Conservation (phyloP, 2,329 filamentous ascomycete species). For the Cytospora leucostoma region DNA sequence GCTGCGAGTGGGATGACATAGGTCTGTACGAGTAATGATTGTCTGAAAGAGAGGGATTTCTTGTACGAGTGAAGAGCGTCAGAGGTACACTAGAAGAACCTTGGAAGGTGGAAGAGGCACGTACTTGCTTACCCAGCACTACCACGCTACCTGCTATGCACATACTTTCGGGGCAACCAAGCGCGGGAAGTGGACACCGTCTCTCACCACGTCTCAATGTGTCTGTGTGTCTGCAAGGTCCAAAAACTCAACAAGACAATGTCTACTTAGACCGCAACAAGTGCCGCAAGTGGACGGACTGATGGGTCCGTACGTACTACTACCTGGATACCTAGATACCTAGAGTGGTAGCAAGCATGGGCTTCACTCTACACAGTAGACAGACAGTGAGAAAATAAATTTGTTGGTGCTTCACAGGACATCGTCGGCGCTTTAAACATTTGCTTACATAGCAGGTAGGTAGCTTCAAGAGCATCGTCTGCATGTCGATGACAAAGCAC, state of each 20-base stretch:
- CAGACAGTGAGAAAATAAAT: background rate
- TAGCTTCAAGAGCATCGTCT: too few species aligned
- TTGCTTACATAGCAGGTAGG: background rate
- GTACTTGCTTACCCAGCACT: too few species aligned
- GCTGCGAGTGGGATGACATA: background rate
- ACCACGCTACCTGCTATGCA: background rate
- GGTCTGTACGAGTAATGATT: background rate
- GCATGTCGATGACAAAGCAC: background rate
- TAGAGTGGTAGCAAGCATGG: background rate
- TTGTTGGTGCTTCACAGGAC: background rate
- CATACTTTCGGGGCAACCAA: constrained; percentile 25
- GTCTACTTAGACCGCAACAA: constrained; percentile 9
- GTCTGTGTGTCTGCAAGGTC: constrained; percentile 20
- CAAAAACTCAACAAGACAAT: constrained; percentile 9
- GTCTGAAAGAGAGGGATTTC: background rate
- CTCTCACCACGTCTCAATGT: constrained; percentile 1
- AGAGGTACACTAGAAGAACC: background rate
- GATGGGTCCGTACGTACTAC: background rate
- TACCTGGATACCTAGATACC: too few species aligned
- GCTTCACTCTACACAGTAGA: background rate
- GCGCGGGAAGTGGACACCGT: constrained; percentile 28
- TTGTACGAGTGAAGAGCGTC: background rate
- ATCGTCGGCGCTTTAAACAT: background rate
- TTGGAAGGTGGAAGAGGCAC: background rate
- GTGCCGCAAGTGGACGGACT: background rate